A percentile compares a stretch with the other conserved stretches of the same genome.
phyloP scores from a whole-genome alignment of 1,284 basidiomycete species.

The Boletus chippewaensis region DNA sequence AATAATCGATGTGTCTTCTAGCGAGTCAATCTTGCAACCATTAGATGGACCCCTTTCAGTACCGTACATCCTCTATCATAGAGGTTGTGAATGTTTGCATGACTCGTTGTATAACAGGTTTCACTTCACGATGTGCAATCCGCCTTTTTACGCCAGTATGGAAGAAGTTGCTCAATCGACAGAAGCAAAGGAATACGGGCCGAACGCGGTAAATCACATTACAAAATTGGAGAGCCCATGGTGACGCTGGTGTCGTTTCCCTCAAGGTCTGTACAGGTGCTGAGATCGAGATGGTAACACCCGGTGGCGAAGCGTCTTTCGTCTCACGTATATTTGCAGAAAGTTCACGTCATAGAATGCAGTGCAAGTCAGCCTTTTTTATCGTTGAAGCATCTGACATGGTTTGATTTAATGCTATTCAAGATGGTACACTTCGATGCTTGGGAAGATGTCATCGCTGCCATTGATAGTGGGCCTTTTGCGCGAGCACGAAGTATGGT shows the following conservation, averaged over 20 bases:
- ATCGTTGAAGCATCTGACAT: no score
- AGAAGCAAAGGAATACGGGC: slow-evolving; percentile 52
- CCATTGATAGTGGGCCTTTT: slow-evolving; percentile 53
- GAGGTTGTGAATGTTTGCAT: background rate
- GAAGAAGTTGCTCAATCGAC: slow-evolving; percentile 63
- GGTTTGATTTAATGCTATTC: background rate
- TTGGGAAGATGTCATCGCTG: slow-evolving; percentile 81
- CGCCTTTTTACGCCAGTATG: slow-evolving; percentile 79
- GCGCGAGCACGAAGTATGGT: slow-evolving; percentile 43
- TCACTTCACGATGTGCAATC: slow-evolving; percentile 90
- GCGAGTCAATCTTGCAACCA: slow-evolving; percentile 46
- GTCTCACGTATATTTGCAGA: slow-evolving; percentile 75
- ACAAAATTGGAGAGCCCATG: background rate
- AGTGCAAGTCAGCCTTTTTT: slow-evolving; percentile 43
- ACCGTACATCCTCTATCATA: slow-evolving; percentile 14
- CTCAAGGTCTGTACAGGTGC: slow-evolving; percentile 74
- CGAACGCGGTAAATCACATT: slow-evolving; percentile 50
- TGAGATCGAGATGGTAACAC: slow-evolving; percentile 78
- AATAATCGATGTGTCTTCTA: slow-evolving; percentile 37
- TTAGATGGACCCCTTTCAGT: slow-evolving; percentile 29
- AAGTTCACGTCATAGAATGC: slow-evolving; percentile 42
- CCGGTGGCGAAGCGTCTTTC: slow-evolving; percentile 80
- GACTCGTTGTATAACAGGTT: slow-evolving; percentile 31
- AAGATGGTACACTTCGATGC: slow-evolving; percentile 90
- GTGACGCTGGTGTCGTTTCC: slow-evolving; percentile 12